phyloP scores from a whole-genome alignment of 1,284 basidiomycete genomes.

The Fomitopsis palustris region DNA sequence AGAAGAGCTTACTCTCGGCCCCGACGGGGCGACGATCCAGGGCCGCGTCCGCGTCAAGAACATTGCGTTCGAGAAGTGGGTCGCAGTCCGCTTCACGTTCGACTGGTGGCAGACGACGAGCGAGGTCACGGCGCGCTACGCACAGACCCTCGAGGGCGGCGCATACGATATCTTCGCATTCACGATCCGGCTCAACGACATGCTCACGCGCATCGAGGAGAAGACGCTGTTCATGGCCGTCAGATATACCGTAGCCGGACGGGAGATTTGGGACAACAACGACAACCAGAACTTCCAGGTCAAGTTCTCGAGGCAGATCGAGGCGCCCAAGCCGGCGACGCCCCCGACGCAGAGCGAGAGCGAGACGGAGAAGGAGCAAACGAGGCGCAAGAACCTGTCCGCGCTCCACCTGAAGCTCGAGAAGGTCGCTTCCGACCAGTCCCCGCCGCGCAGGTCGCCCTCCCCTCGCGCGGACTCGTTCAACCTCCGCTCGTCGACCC shows the following conservation, averaged over 20 bases:
- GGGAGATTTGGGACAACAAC: conserved; percentile 93
- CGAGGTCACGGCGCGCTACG: conserved; percentile 83
- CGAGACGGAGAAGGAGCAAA: not conserved
- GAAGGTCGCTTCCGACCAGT: conserved; percentile 43
- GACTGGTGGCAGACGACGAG: conserved; percentile 96
- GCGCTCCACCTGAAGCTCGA: conserved; percentile 55
- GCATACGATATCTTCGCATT: conserved; percentile 69
- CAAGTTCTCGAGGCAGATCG: conserved; percentile 39
- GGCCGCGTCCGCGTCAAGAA: conserved; percentile 84
- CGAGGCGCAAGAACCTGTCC: conserved; percentile 30
- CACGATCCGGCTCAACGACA: conserved; percentile 60
- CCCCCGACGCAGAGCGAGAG: conserved; percentile 13
- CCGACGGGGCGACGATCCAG: conserved; percentile 54
- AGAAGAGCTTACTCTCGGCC: conserved; percentile 54
- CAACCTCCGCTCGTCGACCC: conserved; percentile 29
- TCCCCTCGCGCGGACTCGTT: conserved; percentile 16
- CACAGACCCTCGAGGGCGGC: conserved; percentile 58
- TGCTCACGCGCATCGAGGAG: conserved; percentile 72
- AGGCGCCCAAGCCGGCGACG: conserved; percentile 16
- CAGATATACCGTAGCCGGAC: conserved; percentile 70
- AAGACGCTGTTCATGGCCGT: conserved; percentile 85
- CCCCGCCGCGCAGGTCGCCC: conserved; percentile 16
- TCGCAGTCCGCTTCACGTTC: conserved; percentile 89
- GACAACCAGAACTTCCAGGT: conserved; percentile 77
- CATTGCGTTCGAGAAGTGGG: conserved; percentile 83